phyloP scores from a whole-genome alignment of 2,329 filamentous ascomycete genomes.

The Aspergillus clavatus region DNA sequence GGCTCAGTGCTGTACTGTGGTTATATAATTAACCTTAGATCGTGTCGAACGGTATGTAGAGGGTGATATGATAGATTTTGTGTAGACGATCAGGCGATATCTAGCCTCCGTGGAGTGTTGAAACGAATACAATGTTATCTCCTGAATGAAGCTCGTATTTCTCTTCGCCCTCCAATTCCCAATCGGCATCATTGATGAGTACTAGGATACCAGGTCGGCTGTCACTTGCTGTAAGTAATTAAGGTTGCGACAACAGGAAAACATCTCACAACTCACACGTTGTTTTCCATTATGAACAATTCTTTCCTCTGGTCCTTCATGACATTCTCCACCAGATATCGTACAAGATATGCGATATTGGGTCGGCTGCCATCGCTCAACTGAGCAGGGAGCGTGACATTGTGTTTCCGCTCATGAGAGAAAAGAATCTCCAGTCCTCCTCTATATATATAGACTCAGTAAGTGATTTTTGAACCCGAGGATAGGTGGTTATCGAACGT shows the following conservation, averaged over 20 bases:
- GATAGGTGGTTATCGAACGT: slow-evolving; percentile 47
- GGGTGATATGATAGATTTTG: slow-evolving; percentile 1
- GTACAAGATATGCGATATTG: slow-evolving; percentile 71
- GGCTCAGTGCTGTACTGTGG: slow-evolving; percentile 3
- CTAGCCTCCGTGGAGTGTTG: slow-evolving; percentile 87
- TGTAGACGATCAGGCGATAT: slow-evolving; percentile 4
- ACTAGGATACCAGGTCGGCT: slow-evolving; percentile 94
- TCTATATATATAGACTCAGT: slow-evolving; percentile 42
- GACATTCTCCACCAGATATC: slow-evolving; percentile 70
- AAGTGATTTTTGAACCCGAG: not conserved
- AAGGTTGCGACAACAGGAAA: not conserved
- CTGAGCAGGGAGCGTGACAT: slow-evolving; percentile 61
- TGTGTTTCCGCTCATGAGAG: slow-evolving; percentile 70
- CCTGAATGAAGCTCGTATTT: slow-evolving; percentile 74
- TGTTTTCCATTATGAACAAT: slow-evolving; percentile 79
- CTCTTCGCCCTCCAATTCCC: slow-evolving; percentile 95
- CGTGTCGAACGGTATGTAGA: slow-evolving; percentile 2
- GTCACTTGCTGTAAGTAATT: slow-evolving; percentile 18
- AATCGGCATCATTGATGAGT: slow-evolving; percentile 95
- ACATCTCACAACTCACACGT: slow-evolving; percentile 64
- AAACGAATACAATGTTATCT: slow-evolving; percentile 93
- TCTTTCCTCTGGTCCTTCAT: slow-evolving; percentile 86
- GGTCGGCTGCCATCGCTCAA: slow-evolving; percentile 57
- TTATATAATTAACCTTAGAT: not conserved
- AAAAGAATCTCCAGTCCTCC: slow-evolving; percentile 95